phyloP scores from a whole-genome alignment of 257 asterid species.

The Solanum verrucosum region DNA sequence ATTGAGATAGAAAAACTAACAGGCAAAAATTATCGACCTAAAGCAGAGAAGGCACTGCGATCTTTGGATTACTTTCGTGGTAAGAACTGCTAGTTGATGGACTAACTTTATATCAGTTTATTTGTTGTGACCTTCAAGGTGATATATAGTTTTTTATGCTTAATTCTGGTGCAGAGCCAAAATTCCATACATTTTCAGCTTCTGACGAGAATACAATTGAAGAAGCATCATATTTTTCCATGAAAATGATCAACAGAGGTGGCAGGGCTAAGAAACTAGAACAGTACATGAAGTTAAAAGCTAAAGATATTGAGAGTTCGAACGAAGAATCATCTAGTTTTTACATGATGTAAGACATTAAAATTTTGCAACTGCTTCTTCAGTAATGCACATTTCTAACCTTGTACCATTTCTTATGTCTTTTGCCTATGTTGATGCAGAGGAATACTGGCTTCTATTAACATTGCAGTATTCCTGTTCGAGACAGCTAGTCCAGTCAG shows the following conservation, averaged over 20 bases:
- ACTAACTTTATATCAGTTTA: not conserved
- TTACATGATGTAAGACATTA: constrained; percentile 46
- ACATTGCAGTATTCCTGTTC: constrained; percentile 75
- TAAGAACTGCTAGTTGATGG: not conserved
- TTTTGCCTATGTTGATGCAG: constrained; percentile 30
- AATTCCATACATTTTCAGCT: constrained; percentile 5
- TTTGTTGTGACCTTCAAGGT: not conserved
- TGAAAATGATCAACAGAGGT: constrained; percentile 12
- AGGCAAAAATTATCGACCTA: constrained; percentile 8
- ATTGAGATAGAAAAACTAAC: constrained; percentile 9
- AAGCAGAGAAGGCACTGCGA: constrained; percentile 23
- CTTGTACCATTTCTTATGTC: not conserved
- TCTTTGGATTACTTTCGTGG: constrained; percentile 37
- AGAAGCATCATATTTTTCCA: constrained; percentile 9
- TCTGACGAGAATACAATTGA: constrained; percentile 15
- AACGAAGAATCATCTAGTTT: constrained; percentile 42
- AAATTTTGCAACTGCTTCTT: not conserved
- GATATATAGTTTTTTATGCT: not conserved
- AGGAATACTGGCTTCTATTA: constrained; percentile 49
- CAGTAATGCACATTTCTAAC: not conserved
- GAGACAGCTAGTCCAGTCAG: constrained; percentile 77
- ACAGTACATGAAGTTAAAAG: constrained; percentile 22
- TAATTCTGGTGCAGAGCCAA: constrained; percentile 32
- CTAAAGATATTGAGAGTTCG: constrained; percentile 18
- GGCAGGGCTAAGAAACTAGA: constrained; percentile 13